Base-by-base conservation (phyloP, 305 asterid genomes). In the Nicotiana rustica region DNA sequence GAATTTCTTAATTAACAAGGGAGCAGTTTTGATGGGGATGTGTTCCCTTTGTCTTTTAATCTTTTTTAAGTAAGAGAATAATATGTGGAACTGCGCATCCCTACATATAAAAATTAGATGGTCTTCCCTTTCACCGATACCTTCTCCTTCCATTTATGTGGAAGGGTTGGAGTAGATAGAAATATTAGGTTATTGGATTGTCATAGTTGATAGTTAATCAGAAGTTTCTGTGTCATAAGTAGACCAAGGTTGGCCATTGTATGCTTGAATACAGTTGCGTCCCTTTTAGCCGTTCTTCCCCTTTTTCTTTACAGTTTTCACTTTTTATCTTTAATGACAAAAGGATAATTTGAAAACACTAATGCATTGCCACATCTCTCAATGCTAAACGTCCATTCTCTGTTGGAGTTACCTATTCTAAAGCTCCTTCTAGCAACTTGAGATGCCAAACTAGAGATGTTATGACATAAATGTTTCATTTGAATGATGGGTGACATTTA, bases 381-480 rank as follows among this genome's bases (percentile, higher is more conserved):
- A 7, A 67, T 7, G 8, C 12, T 1, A 67, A 35, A 67, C 65
- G 35, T 67, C n/a, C 29, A 17, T 33, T 33, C 52, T 67, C 6
- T 67, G 3, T 67, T 35, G 75, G 25, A 15, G 25, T 10, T 14
- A 6, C 21, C 4, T 15, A 35, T 67, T 35, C 49, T 35, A 35
- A 14, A 67, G 25, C 52, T 55, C 21, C 47, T 15, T 52, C 4
- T 75, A 52, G 80, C 4, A 5, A 75, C 29, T 75, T 75, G 47
- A 75, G 49, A 75, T 52, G 17, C 47, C 25, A 52, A 73, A 75
- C 31, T 15, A 35, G 6, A 52, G 47, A 52, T 52, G 55, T 52
- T 52, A 38, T 52, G 80, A 29, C 65, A 52, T 49, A 73, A 49
- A 47, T 49, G 41, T 73, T 73, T 52, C 47, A 75, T 75, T 52